Evolutionary conservation across 2,329 filamentous ascomycete genomes (phyloP).

Genomic region (Cordyceps farinosa): DNA sequence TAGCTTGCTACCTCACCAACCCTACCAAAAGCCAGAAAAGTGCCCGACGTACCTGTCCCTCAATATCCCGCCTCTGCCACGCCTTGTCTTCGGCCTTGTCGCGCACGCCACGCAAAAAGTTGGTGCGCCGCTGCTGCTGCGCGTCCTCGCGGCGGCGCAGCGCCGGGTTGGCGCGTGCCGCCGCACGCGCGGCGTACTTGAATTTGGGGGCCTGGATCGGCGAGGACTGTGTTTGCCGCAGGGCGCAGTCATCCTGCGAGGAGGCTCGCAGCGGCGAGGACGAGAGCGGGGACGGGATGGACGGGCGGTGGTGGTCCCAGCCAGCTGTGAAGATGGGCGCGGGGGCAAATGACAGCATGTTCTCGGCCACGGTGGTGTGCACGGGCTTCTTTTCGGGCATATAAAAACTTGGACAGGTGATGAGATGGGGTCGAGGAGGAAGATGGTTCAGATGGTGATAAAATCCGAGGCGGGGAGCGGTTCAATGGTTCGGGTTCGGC

Average conservation of each 20-base stretch:
- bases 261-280: conserved; percentile 56
- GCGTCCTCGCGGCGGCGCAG: conserved; percentile 58
- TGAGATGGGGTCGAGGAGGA: not conserved
- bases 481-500: not conserved
- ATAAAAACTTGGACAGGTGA: conserved; percentile 19
- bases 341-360: conserved; percentile 42
- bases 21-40: too few species aligned
- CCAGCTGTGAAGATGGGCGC: conserved; percentile 41
- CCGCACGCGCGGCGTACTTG: conserved; percentile 51
- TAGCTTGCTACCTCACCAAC: not conserved
- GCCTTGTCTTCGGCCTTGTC: conserved; percentile 56
- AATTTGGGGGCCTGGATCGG: conserved; percentile 40
- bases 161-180: conserved; percentile 58
- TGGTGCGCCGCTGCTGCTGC: conserved; percentile 60
- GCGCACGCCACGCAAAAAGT: conserved; percentile 67
- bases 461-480: not conserved
- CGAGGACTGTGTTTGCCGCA: conserved; percentile 44
- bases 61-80: conserved; percentile 60
- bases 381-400: conserved; percentile 29
- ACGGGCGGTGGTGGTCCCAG: conserved; percentile 43
- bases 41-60: conserved; percentile 44
- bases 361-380: conserved; percentile 20
- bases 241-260: conserved; percentile 39
- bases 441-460: not conserved
- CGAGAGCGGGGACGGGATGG: conserved; percentile 53